phyloP scores from a whole-genome alignment of 257 asterid species.

The Nicotiana undulata region DNA sequence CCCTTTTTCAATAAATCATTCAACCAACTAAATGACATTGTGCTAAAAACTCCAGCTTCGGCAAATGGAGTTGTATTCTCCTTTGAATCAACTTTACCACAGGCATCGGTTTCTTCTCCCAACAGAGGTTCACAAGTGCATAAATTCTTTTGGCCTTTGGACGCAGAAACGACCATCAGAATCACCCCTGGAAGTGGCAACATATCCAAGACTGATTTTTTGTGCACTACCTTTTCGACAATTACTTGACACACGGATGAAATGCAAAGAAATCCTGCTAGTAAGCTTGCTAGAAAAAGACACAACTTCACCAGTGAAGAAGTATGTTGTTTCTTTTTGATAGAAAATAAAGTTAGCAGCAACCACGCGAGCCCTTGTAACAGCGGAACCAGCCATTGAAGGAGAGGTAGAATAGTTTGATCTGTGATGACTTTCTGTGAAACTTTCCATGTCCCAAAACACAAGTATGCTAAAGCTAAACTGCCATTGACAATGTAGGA shows the following conservation, averaged over 20 bases:
- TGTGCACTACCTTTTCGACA: not conserved
- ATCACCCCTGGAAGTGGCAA: slow-evolving; percentile 13
- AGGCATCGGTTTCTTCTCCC: slow-evolving; percentile 9
- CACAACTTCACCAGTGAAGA: not conserved
- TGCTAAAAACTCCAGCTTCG: slow-evolving; percentile 19
- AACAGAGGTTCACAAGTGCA: slow-evolving; percentile 1
- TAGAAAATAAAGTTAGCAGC: not conserved
- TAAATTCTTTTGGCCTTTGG: not conserved
- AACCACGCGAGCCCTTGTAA: slow-evolving; percentile 20
- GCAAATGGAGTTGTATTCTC: slow-evolving; percentile 20
- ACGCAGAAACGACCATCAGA: slow-evolving; percentile 3
- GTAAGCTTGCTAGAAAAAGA: slow-evolving; percentile 1
- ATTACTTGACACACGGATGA: slow-evolving; percentile 7
- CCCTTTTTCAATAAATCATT: slow-evolving; percentile 26
- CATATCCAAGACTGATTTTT: slow-evolving; percentile 5
- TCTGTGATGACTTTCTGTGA: not conserved
- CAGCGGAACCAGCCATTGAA: slow-evolving; percentile 10
- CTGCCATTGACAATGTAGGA: slow-evolving; percentile 5
- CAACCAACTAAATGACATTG: slow-evolving; percentile 27
- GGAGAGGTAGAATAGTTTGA: slow-evolving; percentile 8
- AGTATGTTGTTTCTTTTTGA: slow-evolving; percentile 1
- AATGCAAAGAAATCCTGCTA: slow-evolving; percentile 17
- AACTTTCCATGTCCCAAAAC: slow-evolving; percentile 10
- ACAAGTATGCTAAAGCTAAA: slow-evolving; percentile 9
- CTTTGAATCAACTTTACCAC: not conserved